phyloP scores from a whole-genome alignment of 176 grass and related monocot genomes.

The Avena insularis region DNA sequence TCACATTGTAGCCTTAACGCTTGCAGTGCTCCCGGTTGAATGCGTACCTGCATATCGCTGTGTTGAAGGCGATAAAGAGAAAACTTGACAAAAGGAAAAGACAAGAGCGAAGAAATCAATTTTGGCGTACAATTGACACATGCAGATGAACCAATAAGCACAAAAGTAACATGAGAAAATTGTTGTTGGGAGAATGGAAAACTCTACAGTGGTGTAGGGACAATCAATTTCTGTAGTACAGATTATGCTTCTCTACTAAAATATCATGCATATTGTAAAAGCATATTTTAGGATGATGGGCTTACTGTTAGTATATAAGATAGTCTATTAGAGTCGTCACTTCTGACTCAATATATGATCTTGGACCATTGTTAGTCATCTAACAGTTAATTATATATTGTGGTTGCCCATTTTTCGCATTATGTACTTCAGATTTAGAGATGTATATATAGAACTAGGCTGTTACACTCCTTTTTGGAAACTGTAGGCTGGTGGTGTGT shows the following conservation, averaged over 20 bases:
- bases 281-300: too few relatives aligned
- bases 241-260: too few relatives aligned
- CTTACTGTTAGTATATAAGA: too few relatives aligned
- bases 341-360: neutral
- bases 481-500: neutral
- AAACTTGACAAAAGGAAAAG: constrained; percentile 42
- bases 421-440: neutral
- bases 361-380: neutral
- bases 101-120: constrained; percentile 17
- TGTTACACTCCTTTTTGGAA: neutral
- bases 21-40: neutral
- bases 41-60: neutral
- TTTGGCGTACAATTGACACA: neutral
- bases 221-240: neutral
- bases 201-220: neutral
- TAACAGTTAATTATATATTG: neutral
- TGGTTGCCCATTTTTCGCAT: neutral
- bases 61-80: neutral
- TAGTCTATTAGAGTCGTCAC: neutral
- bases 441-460: neutral
- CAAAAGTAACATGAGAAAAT: too few relatives aligned
- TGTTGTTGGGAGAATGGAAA: neutral
- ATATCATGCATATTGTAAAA: too few relatives aligned
- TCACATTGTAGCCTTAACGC: neutral
- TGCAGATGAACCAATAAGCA: neutral